phyloP scores from a whole-genome alignment of 2,329 filamentous ascomycete genomes.

The Hawksworthiomyces lignivorus region DNA sequence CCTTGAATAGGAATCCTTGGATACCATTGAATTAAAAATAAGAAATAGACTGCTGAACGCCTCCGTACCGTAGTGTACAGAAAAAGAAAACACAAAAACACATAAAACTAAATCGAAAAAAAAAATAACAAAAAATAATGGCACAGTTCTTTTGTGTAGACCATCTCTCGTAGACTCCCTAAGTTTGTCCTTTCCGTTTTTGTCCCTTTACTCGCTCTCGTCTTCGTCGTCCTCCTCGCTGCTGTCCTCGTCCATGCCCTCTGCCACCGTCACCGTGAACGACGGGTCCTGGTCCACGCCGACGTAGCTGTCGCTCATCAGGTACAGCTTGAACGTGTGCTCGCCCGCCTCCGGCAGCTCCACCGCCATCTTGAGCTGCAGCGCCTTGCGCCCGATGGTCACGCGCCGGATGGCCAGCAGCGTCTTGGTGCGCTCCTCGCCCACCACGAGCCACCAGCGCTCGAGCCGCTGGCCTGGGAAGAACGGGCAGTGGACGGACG shows the following conservation, averaged over 20 bases:
- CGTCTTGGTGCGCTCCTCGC: conserved; percentile 81
- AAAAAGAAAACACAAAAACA: too few relatives aligned
- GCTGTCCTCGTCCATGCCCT: conserved; percentile 92
- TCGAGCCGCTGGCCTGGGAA: conserved; percentile 89
- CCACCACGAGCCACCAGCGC: conserved; percentile 97
- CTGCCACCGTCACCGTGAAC: conserved; percentile 77
- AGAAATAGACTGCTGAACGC: too few relatives aligned
- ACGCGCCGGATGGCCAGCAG: conserved; percentile 91
- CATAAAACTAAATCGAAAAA: too few relatives aligned
- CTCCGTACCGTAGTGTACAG: too few relatives aligned
- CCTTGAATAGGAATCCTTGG: too few relatives aligned
- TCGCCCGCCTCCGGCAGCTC: conserved; percentile 75
- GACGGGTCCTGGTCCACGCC: conserved; percentile 93
- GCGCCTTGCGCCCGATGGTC: conserved; percentile 63
- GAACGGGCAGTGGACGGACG: conserved; percentile 88
- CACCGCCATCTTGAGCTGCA: conserved; percentile 79
- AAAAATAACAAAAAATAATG: too few relatives aligned
- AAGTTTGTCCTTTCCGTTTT: too few relatives aligned
- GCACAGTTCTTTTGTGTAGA: neutral
- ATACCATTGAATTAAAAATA: too few relatives aligned
- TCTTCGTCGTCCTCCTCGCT: conserved; percentile 65
- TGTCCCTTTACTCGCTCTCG: conserved; percentile 3
- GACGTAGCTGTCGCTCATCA: conserved; percentile 97
- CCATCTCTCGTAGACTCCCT: too few relatives aligned
- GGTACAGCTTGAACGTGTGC: conserved; percentile 80